Base-by-base conservation (phyloP, 2,329 filamentous ascomycete genomes). In the Cercospora zeina region DNA sequence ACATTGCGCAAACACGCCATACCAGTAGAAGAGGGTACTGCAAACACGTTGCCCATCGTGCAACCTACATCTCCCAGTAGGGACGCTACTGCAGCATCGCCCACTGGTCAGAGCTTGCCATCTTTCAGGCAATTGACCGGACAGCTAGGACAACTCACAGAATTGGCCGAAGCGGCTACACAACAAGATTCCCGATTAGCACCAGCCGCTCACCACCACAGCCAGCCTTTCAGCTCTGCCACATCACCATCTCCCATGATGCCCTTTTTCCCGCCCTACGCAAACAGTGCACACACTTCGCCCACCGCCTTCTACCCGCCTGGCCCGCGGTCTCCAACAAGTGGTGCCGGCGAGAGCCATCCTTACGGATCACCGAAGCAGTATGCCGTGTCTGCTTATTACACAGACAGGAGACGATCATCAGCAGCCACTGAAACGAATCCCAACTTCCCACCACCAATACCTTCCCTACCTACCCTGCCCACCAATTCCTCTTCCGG, bases 91-190 rank as follows among this genome's bases (percentile, higher is more conserved):
- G 55, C 54, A 19, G 67, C 68, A 8, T 71, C 71, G 3, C 67
- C 68, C 2, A 61, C 63, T 33, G 66, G 56, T 4, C 70, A 70
- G 56, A 69, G 69, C 39, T 62, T 75, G 36, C 74, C 74, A 10
- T 71, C 72, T 0, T 72, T 75, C 36, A 67, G 65, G 21, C 71
- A 75, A 50, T 56, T 74, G 36, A 74, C 66, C n/a, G 65, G 58
- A 30, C 68, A 62, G 49, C 58, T 49, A 54, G 59, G 42, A 81
- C 82, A 67, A 37, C 61, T 87, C 85, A 60, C 81, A 83, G 16
- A 87, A 57, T 60, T 64, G 56, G 54, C 45, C 3, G 75, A 56
- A 34, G 66, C 64, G 14, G 63, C 58, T 13, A 65, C 62, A 0
- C 67, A 69, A 42, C 68, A 70, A 24, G 66, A 67, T 30, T 31